These are phyloP conservation scores for Cercospora zeae-maydis DNA, from an alignment of 2,329 filamentous ascomycete species.

Conservation along the genomic window DNA sequence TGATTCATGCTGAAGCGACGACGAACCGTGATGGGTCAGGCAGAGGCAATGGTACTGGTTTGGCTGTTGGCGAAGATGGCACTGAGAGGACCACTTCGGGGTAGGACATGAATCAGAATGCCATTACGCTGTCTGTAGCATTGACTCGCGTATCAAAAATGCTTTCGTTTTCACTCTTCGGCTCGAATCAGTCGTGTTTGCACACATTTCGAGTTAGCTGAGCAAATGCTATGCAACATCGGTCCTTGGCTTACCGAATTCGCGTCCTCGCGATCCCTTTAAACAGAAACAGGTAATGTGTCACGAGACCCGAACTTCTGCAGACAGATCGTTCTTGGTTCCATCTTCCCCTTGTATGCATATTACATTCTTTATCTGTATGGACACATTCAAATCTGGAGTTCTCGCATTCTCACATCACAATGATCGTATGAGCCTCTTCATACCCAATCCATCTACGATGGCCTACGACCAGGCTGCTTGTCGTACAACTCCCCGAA, in stretches of 20 bases:
- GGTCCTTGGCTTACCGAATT: too few relatives aligned
- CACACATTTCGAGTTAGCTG: too few relatives aligned
- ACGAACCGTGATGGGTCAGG: not conserved
- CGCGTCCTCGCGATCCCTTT: too few relatives aligned
- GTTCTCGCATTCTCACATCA: not conserved
- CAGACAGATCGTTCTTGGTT: not conserved
- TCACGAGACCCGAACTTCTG: not conserved
- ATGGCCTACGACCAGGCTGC: not conserved
- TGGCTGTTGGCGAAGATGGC: slow-evolving; percentile 1
- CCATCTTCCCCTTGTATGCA: not conserved
- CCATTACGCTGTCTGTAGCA: not conserved
- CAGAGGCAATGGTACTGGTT: not conserved
- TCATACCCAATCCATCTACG: not conserved
- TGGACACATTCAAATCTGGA: not conserved
- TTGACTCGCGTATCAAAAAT: not conserved
- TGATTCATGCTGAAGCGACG: not conserved
- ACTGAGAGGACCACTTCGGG: slow-evolving; percentile 1
- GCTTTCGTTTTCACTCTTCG: not conserved
- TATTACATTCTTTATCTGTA: not conserved
- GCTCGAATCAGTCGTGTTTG: too few relatives aligned
- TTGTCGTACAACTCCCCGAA: not conserved
- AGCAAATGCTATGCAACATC: too few relatives aligned
- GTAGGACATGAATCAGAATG: not conserved
- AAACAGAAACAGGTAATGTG: not conserved
- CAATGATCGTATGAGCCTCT: too few relatives aligned